Percentiles rank a stretch among this genome's conserved stretches.
Evolutionary conservation across 2,329 filamentous ascomycete species (phyloP).

Genomic region (Chaetomium olivaceum): DNA sequence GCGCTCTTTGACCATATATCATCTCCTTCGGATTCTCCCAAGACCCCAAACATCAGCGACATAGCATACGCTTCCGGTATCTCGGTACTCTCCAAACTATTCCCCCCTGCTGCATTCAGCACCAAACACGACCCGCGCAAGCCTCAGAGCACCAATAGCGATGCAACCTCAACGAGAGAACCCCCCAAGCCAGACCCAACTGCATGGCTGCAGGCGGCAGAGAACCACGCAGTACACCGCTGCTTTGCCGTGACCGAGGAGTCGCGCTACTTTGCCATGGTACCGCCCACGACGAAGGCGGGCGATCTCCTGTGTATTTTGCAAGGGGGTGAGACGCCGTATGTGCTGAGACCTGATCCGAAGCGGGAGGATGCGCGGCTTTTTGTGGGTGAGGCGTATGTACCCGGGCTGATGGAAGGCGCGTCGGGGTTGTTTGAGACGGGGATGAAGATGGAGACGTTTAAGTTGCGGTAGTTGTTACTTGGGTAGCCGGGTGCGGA

Average conservation of each 20-base stretch:
- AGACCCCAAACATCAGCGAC: not conserved
- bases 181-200: conserved; percentile 1
- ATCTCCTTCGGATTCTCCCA: not conserved
- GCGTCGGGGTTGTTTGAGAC: conserved; percentile 4
- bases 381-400: conserved; percentile 2
- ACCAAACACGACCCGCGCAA: conserved; percentile 9
- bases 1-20: conserved; percentile 8
- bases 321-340: not conserved
- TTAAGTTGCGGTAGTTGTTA: conserved; percentile 1
- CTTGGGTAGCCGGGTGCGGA: no score
- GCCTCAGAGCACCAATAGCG: not conserved
- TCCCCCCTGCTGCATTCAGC: not conserved
- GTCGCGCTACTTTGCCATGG: conserved; percentile 8
- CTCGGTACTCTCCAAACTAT: conserved; percentile 4
- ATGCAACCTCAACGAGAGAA: not conserved
- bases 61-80: not conserved
- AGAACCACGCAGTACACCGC: conserved; percentile 6
- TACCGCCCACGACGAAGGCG: not conserved
- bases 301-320: conserved; percentile 4
- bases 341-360: conserved; percentile 1
- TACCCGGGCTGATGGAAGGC: conserved; percentile 2
- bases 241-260: conserved; percentile 5
- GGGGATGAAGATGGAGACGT: not conserved
- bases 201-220: conserved; percentile 2
- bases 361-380: not conserved